Evolutionary conservation across 371 early-diverging fungal species (phyloP).

Genomic region (Mucor ambiguus): DNA sequence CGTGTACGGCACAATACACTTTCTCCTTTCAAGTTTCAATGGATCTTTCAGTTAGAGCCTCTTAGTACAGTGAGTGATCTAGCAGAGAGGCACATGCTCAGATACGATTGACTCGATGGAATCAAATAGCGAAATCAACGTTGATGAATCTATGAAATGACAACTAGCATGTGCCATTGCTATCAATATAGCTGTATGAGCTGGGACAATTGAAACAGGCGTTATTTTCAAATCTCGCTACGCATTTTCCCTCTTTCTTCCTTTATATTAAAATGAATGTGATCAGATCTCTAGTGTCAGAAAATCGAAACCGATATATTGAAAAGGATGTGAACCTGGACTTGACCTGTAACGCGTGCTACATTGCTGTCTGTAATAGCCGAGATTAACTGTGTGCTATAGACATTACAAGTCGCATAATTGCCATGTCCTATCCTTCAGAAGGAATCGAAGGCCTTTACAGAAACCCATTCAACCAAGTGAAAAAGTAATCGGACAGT

Average conservation of each 20-base stretch:
- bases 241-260: conserved; percentile 1
- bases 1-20: background rate
- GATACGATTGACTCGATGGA: background rate
- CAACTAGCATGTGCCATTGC: background rate
- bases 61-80: background rate
- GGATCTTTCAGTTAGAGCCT: background rate
- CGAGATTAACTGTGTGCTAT: background rate
- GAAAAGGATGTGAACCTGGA: conserved; percentile 64
- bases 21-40: background rate
- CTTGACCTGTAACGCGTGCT: conserved; percentile 53
- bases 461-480: conserved; percentile 61
- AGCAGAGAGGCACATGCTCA: background rate
- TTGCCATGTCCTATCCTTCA: conserved; percentile 77
- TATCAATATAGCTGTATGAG: background rate
- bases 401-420: conserved; percentile 67
- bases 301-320: conserved; percentile 55
- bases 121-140: background rate
- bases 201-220: background rate
- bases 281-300: conserved; percentile 49
- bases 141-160: background rate
- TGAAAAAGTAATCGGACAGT: conserved; percentile 50
- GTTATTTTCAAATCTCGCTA: conserved; percentile 6
- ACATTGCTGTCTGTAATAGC: too few relatives aligned
- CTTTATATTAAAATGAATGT: conserved; percentile 27
- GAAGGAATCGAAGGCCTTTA: conserved; percentile 66